Percentiles rank a stretch among this genome's conserved stretches.
phyloP scores from a whole-genome alignment of 768 basidiomycete species.

The Leccinellum rugosiceps region DNA sequence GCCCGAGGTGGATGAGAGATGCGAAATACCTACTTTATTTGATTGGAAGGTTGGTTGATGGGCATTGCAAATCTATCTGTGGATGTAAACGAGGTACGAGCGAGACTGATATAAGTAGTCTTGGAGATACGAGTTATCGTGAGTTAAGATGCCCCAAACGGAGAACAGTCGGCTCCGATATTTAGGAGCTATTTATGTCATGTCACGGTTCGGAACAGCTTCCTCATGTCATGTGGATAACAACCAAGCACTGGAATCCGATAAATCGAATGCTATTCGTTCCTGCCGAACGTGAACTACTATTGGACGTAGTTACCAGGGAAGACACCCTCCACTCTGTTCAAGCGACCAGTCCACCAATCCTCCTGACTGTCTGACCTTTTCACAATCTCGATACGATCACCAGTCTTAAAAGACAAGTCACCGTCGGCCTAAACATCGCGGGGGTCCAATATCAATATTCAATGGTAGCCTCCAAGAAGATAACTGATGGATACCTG shows the following conservation, averaged over 20 bases:
- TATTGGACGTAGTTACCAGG: constrained; percentile 58
- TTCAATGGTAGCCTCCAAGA: background rate
- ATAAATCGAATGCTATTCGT: background rate
- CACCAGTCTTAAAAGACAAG: constrained; percentile 84
- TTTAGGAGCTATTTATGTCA: constrained; percentile 17
- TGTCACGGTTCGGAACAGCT: background rate
- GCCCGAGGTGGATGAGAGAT: background rate
- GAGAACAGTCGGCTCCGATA: constrained; percentile 7
- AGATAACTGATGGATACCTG: constrained; percentile 48
- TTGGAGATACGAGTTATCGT: background rate
- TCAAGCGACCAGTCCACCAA: constrained; percentile 94
- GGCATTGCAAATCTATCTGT: constrained; percentile 16
- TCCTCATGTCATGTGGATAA: background rate
- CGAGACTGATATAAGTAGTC: background rate
- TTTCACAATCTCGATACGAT: constrained; percentile 87
- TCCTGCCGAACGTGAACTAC: background rate
- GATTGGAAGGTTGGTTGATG: constrained; percentile 87
- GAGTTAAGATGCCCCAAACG: background rate
- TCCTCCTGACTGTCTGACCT: constrained; percentile 81
- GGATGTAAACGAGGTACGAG: background rate
- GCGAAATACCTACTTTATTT: constrained; percentile 64
- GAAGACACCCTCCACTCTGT: constrained; percentile 85
- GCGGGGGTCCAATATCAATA: background rate
- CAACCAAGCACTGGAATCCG: background rate
- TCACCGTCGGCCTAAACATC: constrained; percentile 80